These are phyloP conservation scores for Saturnispora zaruensis DNA, from an alignment of 805 yeast genomes.

Conservation along the genomic window DNA sequence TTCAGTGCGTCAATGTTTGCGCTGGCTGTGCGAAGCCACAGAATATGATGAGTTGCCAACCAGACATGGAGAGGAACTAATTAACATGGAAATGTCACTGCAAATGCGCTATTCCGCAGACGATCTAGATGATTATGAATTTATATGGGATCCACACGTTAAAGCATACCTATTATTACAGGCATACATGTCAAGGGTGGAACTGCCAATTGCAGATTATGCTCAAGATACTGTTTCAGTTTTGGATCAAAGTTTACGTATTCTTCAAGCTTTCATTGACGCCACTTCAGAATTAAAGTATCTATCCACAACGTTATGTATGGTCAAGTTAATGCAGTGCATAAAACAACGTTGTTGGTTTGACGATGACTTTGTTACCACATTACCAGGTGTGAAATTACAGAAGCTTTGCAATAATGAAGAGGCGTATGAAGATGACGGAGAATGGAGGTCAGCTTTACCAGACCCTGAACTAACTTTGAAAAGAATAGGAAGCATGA, in stretches of 20 bases:
- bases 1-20: slow-evolving; percentile 55
- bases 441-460: slow-evolving; percentile 28
- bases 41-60: slow-evolving; percentile 88
- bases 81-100: slow-evolving; percentile 76
- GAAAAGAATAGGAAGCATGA: slow-evolving; percentile 34
- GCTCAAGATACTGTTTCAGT: slow-evolving; percentile 90
- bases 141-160: slow-evolving; percentile 83
- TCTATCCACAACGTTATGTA: slow-evolving; percentile 47
- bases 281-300: slow-evolving; percentile 80
- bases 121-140: slow-evolving; percentile 46
- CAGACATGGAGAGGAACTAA: slow-evolving; percentile 83
- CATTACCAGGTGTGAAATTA: slow-evolving; percentile 41
- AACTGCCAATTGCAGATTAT: slow-evolving; percentile 91
- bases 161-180: slow-evolving; percentile 66
- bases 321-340: slow-evolving; percentile 71
- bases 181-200: slow-evolving; percentile 61
- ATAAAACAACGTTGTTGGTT: slow-evolving; percentile 85
- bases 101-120: slow-evolving; percentile 57
- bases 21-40: slow-evolving; percentile 47
- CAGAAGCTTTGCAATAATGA: slow-evolving; percentile 15
- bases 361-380: slow-evolving; percentile 60
- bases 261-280: slow-evolving; percentile 86
- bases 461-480: slow-evolving; percentile 23
- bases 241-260: slow-evolving; percentile 88
- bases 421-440: slow-evolving; percentile 24